Evolutionary conservation across 108 stramenopile species (phyloP).

Genomic region (Aureococcus anophagefferens): DNA sequence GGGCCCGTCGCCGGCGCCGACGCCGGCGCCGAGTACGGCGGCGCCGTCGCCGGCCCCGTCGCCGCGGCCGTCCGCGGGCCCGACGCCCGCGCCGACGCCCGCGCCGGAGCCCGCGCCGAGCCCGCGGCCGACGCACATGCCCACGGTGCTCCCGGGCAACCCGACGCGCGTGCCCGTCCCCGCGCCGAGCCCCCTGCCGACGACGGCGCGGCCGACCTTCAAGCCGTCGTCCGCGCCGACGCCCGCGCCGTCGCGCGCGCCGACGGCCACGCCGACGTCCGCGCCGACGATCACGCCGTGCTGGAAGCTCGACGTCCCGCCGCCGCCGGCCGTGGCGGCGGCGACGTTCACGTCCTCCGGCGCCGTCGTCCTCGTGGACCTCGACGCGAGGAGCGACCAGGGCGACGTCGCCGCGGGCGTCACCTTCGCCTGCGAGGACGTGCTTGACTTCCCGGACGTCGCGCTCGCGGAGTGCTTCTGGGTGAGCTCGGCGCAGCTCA

Average conservation of each 20-base stretch:
- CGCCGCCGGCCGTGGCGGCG: neutral
- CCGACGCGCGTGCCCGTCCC: no score
- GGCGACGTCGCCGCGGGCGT: neutral
- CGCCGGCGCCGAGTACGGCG: neutral
- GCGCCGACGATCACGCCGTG: neutral
- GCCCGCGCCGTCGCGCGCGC: no score
- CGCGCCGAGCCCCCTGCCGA: no score
- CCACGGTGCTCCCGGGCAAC: no score
- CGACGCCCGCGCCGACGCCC: no score
- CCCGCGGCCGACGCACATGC: no score
- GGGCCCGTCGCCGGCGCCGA: neutral
- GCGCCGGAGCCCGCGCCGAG: no score
- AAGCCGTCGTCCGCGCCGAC: no score
- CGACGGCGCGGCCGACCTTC: no score
- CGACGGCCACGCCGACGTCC: neutral
- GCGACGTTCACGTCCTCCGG: neutral
- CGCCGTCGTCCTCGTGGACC: neutral
- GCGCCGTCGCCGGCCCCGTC: neutral
- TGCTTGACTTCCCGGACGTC: neutral
- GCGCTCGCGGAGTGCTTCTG: neutral
- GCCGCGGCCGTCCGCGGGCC: no score
- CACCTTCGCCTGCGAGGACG: neutral
- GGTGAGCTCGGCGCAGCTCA: neutral
- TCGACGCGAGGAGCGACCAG: neutral
- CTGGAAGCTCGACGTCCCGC: neutral